Base-by-base conservation (phyloP, 768 basidiomycete genomes). In the Suillus discolor region DNA sequence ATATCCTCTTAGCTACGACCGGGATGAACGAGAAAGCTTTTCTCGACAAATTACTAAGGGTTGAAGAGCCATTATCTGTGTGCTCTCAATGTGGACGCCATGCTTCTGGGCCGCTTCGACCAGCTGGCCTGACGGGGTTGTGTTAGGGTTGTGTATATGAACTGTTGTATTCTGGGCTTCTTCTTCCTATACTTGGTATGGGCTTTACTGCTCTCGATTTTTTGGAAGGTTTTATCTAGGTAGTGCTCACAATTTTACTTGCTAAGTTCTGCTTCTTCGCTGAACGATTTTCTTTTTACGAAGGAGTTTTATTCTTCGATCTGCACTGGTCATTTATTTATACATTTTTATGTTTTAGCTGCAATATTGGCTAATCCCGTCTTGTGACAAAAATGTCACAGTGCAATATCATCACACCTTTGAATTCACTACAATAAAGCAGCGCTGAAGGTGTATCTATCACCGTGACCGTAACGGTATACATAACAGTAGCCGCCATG, bases 1-100 rank as follows among this genome's bases (percentile, higher is more conserved):
- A n/a, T 94, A 92, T 72, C 92, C 93, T 18, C 83, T 94, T 63
- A 87, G 85, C 39, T 93, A 91, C 71, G 90, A 93, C 71, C 71
- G 74, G 61, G 77, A 75, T 42, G 73, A 77, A 61, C 73, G 71
- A 65, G 76, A 68, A 16, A 68, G 65, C 39, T 66, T 71, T 62
- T 69, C 72, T 31, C 49, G 68, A 25, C 67, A 54, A 54, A 54
- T 70, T 57, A 71, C 74, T 23, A 79, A 77, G 67, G 63, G 66
- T 23, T 79, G 67, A 70, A 34, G 25, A 41, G 31, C 18, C 20
- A 16, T 18, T 41, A 41, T 25, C 65, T 34, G 31, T 63, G 36
- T 63, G 9, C n/a, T 53, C 34, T 47, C 42, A 36, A 63, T 23
- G 57, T 42, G 59, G 42, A 64, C 57, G 23, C n/a, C 47, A 34